These are phyloP conservation scores for Mycena belliarum DNA, from an alignment of 768 basidiomycete species.

Conservation along the genomic window DNA sequence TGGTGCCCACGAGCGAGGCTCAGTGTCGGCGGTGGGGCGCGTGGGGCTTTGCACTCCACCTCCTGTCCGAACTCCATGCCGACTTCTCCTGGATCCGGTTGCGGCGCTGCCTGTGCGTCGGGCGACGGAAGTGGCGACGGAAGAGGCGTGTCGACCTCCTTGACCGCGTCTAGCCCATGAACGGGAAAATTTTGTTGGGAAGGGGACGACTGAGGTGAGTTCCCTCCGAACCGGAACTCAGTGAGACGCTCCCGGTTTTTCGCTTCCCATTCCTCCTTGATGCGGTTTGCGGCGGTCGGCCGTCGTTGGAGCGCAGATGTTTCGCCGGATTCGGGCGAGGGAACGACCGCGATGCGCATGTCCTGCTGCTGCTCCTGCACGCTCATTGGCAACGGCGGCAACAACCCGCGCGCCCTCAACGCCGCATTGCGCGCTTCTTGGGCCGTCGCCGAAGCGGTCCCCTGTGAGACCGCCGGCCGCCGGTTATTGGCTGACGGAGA, in stretches of 20 bases:
- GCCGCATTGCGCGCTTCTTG: conserved; percentile 54
- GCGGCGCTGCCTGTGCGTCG: background rate
- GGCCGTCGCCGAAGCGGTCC: conserved; percentile 26
- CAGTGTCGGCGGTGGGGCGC: conserved; percentile 18
- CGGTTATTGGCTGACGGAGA: conserved; percentile 12
- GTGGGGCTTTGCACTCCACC: conserved; percentile 1
- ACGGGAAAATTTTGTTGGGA: conserved; percentile 6
- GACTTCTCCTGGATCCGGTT: background rate
- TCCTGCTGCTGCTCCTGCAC: conserved; percentile 40
- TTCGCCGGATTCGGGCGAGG: conserved; percentile 15
- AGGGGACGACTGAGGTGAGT: conserved; percentile 18
- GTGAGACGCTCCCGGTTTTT: conserved; percentile 38
- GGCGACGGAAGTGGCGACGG: conserved; percentile 17
- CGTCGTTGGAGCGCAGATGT: conserved; percentile 15
- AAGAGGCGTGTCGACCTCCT: conserved; percentile 14
- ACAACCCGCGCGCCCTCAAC: conserved; percentile 59
- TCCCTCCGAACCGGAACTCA: conserved; percentile 37
- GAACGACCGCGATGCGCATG: conserved; percentile 37
- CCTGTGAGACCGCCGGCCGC: conserved; percentile 19
- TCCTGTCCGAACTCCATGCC: background rate
- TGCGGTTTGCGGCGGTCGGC: conserved; percentile 48
- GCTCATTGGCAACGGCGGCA: conserved; percentile 49
- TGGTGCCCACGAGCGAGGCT: conserved; percentile 5
- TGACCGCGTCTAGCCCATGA: conserved; percentile 10
- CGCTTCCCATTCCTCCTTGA: conserved; percentile 58